phyloP scores from a whole-genome alignment of 768 basidiomycete species.

The Termitomyces sp. region DNA sequence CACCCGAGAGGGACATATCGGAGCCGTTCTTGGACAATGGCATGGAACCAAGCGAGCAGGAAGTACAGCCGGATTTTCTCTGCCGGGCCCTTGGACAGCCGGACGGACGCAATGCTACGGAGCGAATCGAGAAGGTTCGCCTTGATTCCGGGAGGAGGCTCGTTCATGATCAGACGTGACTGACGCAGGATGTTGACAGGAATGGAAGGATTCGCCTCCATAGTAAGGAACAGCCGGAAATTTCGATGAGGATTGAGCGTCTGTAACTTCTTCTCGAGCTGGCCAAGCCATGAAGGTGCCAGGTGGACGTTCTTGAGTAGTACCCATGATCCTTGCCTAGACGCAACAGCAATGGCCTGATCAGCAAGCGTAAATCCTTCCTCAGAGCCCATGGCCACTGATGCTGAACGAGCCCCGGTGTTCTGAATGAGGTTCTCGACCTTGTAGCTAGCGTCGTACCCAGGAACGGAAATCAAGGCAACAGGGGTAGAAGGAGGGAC shows the following conservation, averaged over 20 bases:
- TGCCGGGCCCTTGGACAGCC: slow-evolving; percentile 79
- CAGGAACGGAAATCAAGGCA: slow-evolving; percentile 88
- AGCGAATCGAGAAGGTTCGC: slow-evolving; percentile 93
- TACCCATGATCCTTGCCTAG: slow-evolving; percentile 93
- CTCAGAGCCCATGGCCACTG: slow-evolving; percentile 97
- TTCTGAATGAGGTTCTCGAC: slow-evolving; percentile 85
- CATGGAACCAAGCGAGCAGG: slow-evolving; percentile 98
- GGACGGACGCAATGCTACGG: slow-evolving; percentile 61
- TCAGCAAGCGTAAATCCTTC: slow-evolving; percentile 97
- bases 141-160: slow-evolving; percentile 95
- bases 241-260: slow-evolving; percentile 82
- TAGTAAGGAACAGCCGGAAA: slow-evolving; percentile 96
- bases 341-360: slow-evolving; percentile 90
- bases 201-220: slow-evolving; percentile 94
- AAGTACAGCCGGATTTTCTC: slow-evolving; percentile 94
- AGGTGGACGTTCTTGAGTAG: slow-evolving; percentile 97
- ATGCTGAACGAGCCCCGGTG: slow-evolving; percentile 70
- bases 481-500: slow-evolving; percentile 78
- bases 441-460: slow-evolving; percentile 97
- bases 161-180: slow-evolving; percentile 97
- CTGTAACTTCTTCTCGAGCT: slow-evolving; percentile 94
- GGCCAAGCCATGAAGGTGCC: slow-evolving; percentile 92
- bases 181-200: slow-evolving; percentile 96
- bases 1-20: slow-evolving; percentile 96
- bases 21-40: slow-evolving; percentile 92